phyloP scores from a whole-genome alignment of 2,329 filamentous ascomycete species.

The Penicillium sp. region DNA sequence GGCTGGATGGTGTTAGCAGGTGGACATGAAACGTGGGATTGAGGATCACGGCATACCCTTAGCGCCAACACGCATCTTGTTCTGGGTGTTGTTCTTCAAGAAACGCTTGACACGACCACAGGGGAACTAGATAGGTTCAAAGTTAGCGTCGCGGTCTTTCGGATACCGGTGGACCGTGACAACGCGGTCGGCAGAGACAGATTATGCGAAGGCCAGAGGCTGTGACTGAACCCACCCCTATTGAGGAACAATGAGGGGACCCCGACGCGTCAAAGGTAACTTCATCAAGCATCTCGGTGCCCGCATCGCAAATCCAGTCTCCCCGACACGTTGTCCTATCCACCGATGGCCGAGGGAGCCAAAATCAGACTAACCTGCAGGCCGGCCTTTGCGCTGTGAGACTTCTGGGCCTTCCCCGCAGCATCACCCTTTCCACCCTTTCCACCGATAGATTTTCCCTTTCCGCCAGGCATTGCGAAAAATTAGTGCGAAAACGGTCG shows the following conservation, averaged over 20 bases:
- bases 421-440: conserved; percentile 85
- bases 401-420: conserved; percentile 88
- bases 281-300: conserved; percentile 12
- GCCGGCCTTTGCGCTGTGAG: conserved; percentile 89
- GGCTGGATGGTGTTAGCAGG: conserved; percentile 51
- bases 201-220: conserved; percentile 9
- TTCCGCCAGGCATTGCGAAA: conserved; percentile 74
- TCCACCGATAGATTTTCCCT: conserved; percentile 88
- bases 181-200: not conserved
- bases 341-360: not conserved
- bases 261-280: conserved; percentile 20
- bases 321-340: not conserved
- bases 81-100: conserved; percentile 97
- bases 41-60: conserved; percentile 57
- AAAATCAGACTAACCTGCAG: conserved; percentile 72
- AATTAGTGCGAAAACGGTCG: conserved; percentile 24
- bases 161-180: not conserved
- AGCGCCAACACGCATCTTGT: conserved; percentile 99
- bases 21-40: no score
- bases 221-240: conserved; percentile 5
- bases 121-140: conserved; percentile 70
- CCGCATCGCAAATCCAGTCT: conserved; percentile 7
- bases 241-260: conserved; percentile 12
- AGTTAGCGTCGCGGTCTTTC: conserved; percentile 17
- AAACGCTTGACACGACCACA: conserved; percentile 99